Evolutionary conservation across 1,284 basidiomycete genomes (phyloP).

Genomic region (Irpex sp.): DNA sequence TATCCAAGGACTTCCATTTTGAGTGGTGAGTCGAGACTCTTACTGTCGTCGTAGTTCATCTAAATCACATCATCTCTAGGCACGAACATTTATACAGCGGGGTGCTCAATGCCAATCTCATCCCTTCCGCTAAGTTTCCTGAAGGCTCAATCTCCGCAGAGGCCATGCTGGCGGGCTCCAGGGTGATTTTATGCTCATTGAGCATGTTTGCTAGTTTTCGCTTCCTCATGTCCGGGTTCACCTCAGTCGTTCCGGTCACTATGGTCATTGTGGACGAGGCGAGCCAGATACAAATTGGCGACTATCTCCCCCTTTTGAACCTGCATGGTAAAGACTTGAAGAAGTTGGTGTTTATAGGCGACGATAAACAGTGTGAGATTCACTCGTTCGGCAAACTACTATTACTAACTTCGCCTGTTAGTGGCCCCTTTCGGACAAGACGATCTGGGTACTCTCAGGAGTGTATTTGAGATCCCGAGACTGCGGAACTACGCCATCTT

Average conservation of each 20-base stretch:
- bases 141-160: conserved; percentile 8
- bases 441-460: conserved; percentile 33
- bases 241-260: conserved; percentile 26
- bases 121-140: conserved; percentile 46
- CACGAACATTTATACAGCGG: conserved; percentile 67
- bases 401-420: conserved; percentile 19
- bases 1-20: conserved; percentile 54
- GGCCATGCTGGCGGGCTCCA: conserved; percentile 31
- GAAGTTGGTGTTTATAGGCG: conserved; percentile 72
- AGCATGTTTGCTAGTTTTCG: conserved; percentile 59
- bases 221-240: conserved; percentile 26
- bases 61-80: conserved; percentile 37
- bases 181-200: conserved; percentile 68
- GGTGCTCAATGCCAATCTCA: conserved; percentile 38
- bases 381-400: background rate
- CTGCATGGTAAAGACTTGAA: conserved; percentile 40
- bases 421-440: conserved; percentile 49
- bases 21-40: conserved; percentile 48
- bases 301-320: conserved; percentile 53
- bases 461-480: conserved; percentile 43
- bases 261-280: conserved; percentile 41
- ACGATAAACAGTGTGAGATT: conserved; percentile 66
- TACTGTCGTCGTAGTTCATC: conserved; percentile 1
- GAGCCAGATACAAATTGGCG: conserved; percentile 41
- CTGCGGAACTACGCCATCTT: conserved; percentile 30